These are phyloP conservation scores for Orbilia quercus DNA, from an alignment of 2,329 filamentous ascomycete genomes.

Conservation along the genomic window DNA sequence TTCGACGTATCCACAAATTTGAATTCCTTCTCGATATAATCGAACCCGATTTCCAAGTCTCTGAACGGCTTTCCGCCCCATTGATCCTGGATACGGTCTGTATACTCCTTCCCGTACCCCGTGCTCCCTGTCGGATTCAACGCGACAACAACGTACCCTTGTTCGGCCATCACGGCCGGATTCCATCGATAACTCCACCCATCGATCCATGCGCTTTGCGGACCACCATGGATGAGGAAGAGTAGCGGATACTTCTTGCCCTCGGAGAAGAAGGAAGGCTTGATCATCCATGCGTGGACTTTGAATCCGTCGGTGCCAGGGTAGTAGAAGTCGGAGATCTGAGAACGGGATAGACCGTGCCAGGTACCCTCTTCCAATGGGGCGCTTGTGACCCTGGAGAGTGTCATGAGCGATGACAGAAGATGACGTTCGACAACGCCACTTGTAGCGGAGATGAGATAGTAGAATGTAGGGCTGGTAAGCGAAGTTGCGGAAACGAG, in stretches of 20 bases:
- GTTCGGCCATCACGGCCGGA: slow-evolving; percentile 84
- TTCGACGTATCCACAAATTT: slow-evolving; percentile 72
- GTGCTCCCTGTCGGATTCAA: slow-evolving; percentile 87
- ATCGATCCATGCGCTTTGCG: slow-evolving; percentile 80
- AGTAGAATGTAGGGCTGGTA: slow-evolving; percentile 78
- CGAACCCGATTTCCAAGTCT: slow-evolving; percentile 81
- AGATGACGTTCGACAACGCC: slow-evolving; percentile 67
- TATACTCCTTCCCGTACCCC: slow-evolving; percentile 81
- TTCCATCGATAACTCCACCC: slow-evolving; percentile 88
- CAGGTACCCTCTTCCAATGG: slow-evolving; percentile 37
- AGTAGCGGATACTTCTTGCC: slow-evolving; percentile 81
- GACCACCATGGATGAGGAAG: slow-evolving; percentile 84
- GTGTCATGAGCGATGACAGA: slow-evolving; percentile 35
- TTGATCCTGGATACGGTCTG: slow-evolving; percentile 79
- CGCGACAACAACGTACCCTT: slow-evolving; percentile 83
- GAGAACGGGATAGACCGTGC: slow-evolving; percentile 69
- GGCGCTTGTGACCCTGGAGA: background rate
- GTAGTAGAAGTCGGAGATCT: slow-evolving; percentile 77
- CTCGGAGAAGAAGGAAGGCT: slow-evolving; percentile 74
- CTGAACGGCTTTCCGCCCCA: slow-evolving; percentile 86
- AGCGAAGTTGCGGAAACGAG: slow-evolving; percentile 76
- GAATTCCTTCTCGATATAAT: slow-evolving; percentile 75
- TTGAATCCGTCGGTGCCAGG: slow-evolving; percentile 72
- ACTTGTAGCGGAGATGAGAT: slow-evolving; percentile 63
- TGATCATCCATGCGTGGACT: slow-evolving; percentile 77